These are phyloP conservation scores for Diplotaxis tenuifolia DNA, from an alignment of 345 rosid species.

Conservation along the genomic window DNA sequence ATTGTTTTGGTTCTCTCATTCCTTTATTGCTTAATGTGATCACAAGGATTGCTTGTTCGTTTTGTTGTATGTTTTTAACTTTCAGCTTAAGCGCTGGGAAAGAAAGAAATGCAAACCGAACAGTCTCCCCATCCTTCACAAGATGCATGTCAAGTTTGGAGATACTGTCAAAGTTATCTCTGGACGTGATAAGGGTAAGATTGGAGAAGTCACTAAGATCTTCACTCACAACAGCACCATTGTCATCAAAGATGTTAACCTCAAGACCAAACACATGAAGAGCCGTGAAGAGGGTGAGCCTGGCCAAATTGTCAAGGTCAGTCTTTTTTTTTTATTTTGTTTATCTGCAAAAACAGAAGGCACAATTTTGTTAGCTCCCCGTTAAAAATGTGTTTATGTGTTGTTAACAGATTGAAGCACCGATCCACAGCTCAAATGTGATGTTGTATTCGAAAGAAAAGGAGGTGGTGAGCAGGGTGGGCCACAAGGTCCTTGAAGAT, in stretches of 20 bases:
- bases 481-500: constrained; percentile 71
- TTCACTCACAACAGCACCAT: constrained; percentile 77
- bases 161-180: constrained; percentile 80
- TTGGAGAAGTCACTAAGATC: constrained; percentile 72
- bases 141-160: constrained; percentile 90
- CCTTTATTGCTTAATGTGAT: background rate
- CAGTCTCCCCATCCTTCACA: constrained; percentile 82
- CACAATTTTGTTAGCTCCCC: background rate
- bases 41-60: background rate
- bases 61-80: background rate
- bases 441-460: constrained; percentile 88
- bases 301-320: constrained; percentile 85
- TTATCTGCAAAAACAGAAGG: background rate
- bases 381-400: background rate
- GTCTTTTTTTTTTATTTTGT: background rate
- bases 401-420: constrained; percentile 91
- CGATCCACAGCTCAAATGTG: constrained; percentile 92
- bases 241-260: constrained; percentile 71
- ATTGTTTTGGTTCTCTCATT: background rate
- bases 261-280: constrained; percentile 90
- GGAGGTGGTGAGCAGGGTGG: constrained; percentile 72
- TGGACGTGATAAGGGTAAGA: constrained; percentile 83
- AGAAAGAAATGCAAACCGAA: constrained; percentile 85
- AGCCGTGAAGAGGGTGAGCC: constrained; percentile 83
- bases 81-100: constrained; percentile 89